These are phyloP conservation scores for Termitomyces sp. DNA, from an alignment of 768 basidiomycete genomes.

Conservation along the genomic window DNA sequence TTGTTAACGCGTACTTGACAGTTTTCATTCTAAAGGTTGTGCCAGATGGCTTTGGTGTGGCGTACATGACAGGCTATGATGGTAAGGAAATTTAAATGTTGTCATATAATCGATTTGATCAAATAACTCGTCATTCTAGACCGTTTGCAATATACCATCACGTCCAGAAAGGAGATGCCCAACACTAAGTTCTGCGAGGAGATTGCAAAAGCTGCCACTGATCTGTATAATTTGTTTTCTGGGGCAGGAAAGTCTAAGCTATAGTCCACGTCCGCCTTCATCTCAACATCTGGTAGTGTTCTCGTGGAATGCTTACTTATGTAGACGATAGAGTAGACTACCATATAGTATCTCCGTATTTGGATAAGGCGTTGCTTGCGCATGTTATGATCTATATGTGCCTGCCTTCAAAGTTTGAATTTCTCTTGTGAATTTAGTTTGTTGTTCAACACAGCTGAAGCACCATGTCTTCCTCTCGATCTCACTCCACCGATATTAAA, in stretches of 20 bases:
- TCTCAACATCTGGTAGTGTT: neutral
- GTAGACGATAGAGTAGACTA: neutral
- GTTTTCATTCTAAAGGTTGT: slow-evolving; percentile 55
- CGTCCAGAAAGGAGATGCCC: slow-evolving; percentile 82
- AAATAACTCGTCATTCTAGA: slow-evolving; percentile 39
- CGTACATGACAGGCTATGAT: slow-evolving; percentile 90
- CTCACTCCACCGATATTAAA: slow-evolving; percentile 69
- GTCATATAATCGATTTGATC: slow-evolving; percentile 3
- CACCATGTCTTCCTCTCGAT: slow-evolving; percentile 54
- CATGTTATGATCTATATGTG: slow-evolving; percentile 1
- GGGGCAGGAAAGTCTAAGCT: slow-evolving; percentile 33
- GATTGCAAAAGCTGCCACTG: slow-evolving; percentile 58
- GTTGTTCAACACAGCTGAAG: neutral
- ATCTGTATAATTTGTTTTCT: slow-evolving; percentile 63
- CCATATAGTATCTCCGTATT: neutral
- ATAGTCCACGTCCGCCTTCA: neutral
- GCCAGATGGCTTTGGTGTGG: slow-evolving; percentile 90
- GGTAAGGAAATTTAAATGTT: slow-evolving; percentile 39
- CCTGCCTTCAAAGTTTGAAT: neutral
- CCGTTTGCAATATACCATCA: slow-evolving; percentile 82
- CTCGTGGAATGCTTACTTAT: neutral
- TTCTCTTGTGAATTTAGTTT: neutral
- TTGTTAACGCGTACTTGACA: neutral
- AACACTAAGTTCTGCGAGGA: slow-evolving; percentile 73
- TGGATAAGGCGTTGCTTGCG: slow-evolving; percentile 10